Evolutionary conservation across 257 asterid species (phyloP).

Genomic region (Asclepias syriaca): DNA sequence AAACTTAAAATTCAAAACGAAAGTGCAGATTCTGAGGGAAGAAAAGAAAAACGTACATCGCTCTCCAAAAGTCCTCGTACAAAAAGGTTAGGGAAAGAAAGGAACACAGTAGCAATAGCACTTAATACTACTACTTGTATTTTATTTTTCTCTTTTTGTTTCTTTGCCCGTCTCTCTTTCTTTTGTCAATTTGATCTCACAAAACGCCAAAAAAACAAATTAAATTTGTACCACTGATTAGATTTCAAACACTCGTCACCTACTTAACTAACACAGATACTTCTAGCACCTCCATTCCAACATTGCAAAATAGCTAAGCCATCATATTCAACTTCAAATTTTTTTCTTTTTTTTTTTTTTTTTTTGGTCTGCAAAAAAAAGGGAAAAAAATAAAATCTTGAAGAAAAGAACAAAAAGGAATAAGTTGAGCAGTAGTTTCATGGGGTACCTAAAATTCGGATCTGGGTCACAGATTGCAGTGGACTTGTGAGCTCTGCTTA

Average conservation of each 20-base stretch:
- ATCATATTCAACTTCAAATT: conserved; percentile 33
- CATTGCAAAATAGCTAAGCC: conserved; percentile 38
- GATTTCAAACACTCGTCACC: conserved; percentile 18
- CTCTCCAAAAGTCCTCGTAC: conserved; percentile 29
- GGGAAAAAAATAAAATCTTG: conserved; percentile 1
- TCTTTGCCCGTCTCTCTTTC: conserved; percentile 1
- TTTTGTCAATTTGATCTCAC: conserved; percentile 20
- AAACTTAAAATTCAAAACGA: conserved; percentile 10
- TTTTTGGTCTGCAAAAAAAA: not conserved
- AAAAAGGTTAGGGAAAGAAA: conserved; percentile 13
- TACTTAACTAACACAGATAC: conserved; percentile 22
- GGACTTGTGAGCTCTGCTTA: conserved; percentile 32
- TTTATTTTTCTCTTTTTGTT: conserved; percentile 3
- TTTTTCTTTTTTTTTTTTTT: no score
- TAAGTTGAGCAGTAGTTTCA: conserved; percentile 7
- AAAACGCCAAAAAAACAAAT: conserved; percentile 8
- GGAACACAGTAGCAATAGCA: conserved; percentile 22
- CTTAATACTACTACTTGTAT: conserved; percentile 11
- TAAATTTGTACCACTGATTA: not conserved
- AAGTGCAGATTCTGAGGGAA: conserved; percentile 11
- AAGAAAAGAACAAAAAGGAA: conserved; percentile 6
- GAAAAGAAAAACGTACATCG: not conserved
- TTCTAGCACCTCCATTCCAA: conserved; percentile 24
- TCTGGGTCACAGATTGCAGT: conserved; percentile 35
- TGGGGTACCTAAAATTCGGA: conserved; percentile 56